These are phyloP conservation scores for Solanum lignicaule DNA, from an alignment of 257 asterid genomes.

Conservation along the genomic window DNA sequence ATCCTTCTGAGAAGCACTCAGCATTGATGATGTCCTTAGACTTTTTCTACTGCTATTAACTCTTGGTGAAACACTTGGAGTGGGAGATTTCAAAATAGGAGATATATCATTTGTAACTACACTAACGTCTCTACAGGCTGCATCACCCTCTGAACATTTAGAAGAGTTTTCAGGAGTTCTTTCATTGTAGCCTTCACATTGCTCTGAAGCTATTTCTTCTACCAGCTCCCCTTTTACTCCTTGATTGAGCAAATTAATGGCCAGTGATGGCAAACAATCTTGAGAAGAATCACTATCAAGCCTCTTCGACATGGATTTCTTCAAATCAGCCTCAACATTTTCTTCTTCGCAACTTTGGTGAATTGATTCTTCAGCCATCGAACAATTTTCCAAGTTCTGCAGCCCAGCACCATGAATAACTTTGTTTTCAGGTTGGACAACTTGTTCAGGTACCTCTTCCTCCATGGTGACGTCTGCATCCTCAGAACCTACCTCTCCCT, in stretches of 20 bases:
- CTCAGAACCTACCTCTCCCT: slow-evolving; percentile 23
- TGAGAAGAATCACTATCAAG: slow-evolving; percentile 10
- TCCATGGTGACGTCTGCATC: slow-evolving; percentile 73
- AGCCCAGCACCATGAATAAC: neutral
- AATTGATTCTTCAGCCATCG: neutral
- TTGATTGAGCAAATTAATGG: slow-evolving; percentile 6
- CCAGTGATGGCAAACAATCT: slow-evolving; percentile 8
- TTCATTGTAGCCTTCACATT: slow-evolving; percentile 14
- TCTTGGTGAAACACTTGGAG: slow-evolving; percentile 85
- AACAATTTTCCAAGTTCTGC: neutral
- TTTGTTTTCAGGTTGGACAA: slow-evolving; percentile 21
- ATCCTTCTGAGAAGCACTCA: slow-evolving; percentile 45
- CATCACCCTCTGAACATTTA: slow-evolving; percentile 20
- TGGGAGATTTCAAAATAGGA: slow-evolving; percentile 58
- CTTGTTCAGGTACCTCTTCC: slow-evolving; percentile 32
- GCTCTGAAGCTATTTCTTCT: slow-evolving; percentile 15
- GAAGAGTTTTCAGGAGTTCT: slow-evolving; percentile 28
- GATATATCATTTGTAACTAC: slow-evolving; percentile 29
- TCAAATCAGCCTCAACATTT: neutral
- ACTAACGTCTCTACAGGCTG: slow-evolving; percentile 18
- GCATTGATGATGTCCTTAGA: slow-evolving; percentile 56
- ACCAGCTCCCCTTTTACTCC: slow-evolving; percentile 8
- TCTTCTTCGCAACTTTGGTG: neutral
- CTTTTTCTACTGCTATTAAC: slow-evolving; percentile 60
- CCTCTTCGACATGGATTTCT: neutral